Evolutionary conservation across 768 basidiomycete species (phyloP).

Genomic region (Pleurotus citrinopileatus): DNA sequence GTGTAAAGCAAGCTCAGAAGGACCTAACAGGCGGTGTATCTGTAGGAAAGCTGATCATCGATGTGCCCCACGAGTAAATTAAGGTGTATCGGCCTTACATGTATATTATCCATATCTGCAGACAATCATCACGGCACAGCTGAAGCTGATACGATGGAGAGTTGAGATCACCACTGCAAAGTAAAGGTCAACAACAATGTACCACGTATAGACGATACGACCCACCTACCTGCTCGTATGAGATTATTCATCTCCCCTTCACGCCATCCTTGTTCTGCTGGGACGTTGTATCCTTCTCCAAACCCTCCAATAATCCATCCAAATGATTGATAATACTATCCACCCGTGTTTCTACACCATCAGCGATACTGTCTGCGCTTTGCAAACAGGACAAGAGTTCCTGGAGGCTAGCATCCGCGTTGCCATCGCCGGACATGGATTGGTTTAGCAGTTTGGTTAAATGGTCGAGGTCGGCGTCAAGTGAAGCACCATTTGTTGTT

Average conservation of each 20-base stretch:
- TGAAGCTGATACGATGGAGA: no score
- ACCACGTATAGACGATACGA: no score
- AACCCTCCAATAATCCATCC: conserved; percentile 46
- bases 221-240: no score
- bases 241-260: neutral
- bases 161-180: no score
- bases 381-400: conserved; percentile 58
- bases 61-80: conserved; percentile 20
- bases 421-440: conserved; percentile 16
- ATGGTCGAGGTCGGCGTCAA: conserved; percentile 35
- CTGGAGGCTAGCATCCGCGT: neutral
- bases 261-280: neutral
- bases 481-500: neutral
- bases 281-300: conserved; percentile 28
- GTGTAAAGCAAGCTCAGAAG: conserved; percentile 69
- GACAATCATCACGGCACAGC: no score
- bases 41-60: conserved; percentile 83
- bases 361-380: conserved; percentile 55
- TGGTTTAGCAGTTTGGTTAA: conserved; percentile 29
- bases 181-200: no score
- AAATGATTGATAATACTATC: conserved; percentile 60
- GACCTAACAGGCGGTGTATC: conserved; percentile 80
- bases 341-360: conserved; percentile 58
- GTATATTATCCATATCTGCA: neutral
- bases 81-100: neutral